These are phyloP conservation scores for Phytopythium boreale DNA, from an alignment of 352 stramenopile species.

Conservation along the genomic window DNA sequence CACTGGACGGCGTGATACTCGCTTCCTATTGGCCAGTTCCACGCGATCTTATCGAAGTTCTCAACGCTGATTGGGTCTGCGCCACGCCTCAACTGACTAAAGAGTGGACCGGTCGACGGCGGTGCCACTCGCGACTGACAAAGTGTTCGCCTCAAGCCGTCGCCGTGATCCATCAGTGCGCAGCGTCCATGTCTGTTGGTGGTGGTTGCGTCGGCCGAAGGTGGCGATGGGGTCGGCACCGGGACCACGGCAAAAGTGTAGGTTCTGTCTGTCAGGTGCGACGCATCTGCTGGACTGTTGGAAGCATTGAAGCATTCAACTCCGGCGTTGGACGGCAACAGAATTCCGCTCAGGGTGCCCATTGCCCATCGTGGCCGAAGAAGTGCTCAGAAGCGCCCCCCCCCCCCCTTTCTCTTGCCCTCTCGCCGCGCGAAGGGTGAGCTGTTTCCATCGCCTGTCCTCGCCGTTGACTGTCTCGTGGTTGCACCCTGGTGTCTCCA, in stretches of 20 bases:
- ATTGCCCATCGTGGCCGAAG: no score
- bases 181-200: not conserved
- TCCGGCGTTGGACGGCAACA: not conserved
- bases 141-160: not conserved
- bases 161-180: not conserved
- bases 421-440: no score
- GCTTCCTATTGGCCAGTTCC: no score
- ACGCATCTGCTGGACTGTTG: not conserved
- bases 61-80: not conserved
- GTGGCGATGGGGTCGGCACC: not conserved
- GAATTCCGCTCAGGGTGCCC: not conserved
- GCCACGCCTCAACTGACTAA: not conserved
- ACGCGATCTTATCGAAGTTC: not conserved
- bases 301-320: no score
- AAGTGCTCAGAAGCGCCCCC: no score
- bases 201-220: constrained; percentile 1
- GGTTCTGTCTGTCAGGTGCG: not conserved
- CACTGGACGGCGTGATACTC: no score
- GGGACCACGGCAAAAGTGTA: not conserved
- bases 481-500: no score
- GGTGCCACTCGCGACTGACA: not conserved
- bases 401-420: no score
- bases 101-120: not conserved
- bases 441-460: no score
- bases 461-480: not conserved